Base-by-base conservation (phyloP, 768 basidiomycete species). In the Pleurotus giganteus region DNA sequence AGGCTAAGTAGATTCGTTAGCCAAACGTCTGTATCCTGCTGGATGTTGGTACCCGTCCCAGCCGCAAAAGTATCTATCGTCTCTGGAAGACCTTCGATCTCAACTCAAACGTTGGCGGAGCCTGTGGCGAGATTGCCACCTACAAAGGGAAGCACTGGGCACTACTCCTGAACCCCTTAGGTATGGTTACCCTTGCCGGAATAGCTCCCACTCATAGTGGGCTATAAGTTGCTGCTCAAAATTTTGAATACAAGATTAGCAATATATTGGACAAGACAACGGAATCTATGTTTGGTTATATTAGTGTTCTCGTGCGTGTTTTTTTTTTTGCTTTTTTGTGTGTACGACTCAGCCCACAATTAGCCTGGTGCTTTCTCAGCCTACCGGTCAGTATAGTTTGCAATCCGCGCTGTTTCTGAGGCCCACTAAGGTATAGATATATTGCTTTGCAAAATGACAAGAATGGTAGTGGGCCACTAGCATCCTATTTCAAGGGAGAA, bases 401-500 rank as follows among this genome's bases (percentile, higher is more conserved):
- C 69, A 69, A 56, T 59, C 24, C 4, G 2, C 7, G 23, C 23
- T 42, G 26, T 37, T 24, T 31, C 52, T 49, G 19, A 57, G 51
- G 27, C 57, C 49, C 44, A 17, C 56, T n/a, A 34, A 6, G 27
- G 5, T 41, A 27, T 57, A 84, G 86, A 46, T 90, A 93, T 66
- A 93, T 94, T 62, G 94, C 94, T 0, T 67, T 98, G 55, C 89
- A 91, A 67, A 97, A 98, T 61, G 82, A 94, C 63, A 81, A 82
- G 58, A 71, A 75, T 17, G 95, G 94, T 0, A 74, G 81, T 21
- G 96, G 96, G 0, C 96, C 96, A 4, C 73, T 98, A 3, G 90
- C 93, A 12, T 94, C 95, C 13, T 99, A 99, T 68, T 99, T 99
- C 78, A 91, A 98, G 66, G 97, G 97, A 7, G 97, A 99, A 67